Conservation (phyloP, 1,284 basidiomycete genomes). For the Ganoderma lingzhi region DNA sequence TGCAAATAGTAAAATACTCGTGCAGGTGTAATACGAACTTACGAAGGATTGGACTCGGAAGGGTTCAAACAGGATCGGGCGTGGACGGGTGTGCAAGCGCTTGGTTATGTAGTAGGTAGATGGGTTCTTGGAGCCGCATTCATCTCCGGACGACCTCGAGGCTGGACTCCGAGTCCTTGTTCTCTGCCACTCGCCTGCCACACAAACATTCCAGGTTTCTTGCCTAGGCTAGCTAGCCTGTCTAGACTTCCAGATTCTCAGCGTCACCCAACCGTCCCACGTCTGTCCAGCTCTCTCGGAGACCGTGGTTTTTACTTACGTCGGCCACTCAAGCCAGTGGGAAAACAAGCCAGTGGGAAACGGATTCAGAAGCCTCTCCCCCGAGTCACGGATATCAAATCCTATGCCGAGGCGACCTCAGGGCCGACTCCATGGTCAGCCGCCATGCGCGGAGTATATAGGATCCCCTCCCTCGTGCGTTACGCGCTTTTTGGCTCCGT, state of each 20-base stretch:
- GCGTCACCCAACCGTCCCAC: background rate
- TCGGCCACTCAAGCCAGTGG: constrained; percentile 1
- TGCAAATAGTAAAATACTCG: background rate
- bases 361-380: background rate
- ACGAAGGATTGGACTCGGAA: background rate
- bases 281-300: background rate
- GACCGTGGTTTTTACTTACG: background rate
- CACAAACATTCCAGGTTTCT: background rate
- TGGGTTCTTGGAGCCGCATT: background rate
- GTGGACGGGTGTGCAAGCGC: too few species aligned
- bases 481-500: background rate
- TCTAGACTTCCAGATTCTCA: constrained; percentile 4
- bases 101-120: too few species aligned
- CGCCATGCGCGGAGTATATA: constrained; percentile 4
- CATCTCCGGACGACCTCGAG: background rate
- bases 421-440: background rate
- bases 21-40: background rate
- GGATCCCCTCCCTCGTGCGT: background rate
- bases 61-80: background rate
- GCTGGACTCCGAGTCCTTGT: background rate
- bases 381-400: constrained; percentile 1
- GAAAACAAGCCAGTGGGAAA: constrained; percentile 5
- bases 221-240: background rate
- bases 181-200: background rate
- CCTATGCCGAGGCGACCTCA: constrained; percentile 3